Base-by-base conservation (phyloP, 805 yeast species). In the Suhomyces sp. region DNA sequence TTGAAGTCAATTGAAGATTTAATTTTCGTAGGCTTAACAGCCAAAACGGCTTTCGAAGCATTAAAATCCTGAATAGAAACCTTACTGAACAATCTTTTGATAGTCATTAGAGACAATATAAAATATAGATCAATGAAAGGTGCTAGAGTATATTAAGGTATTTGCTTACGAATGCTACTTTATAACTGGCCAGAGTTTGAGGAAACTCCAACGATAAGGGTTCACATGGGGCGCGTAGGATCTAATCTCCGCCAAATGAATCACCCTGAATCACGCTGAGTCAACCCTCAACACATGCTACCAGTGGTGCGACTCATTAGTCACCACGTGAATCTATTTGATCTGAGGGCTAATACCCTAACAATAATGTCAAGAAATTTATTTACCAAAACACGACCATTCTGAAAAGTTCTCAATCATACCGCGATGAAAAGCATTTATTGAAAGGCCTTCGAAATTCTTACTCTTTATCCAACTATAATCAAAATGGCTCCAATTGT, bases 401-500 rank as follows among this genome's bases (percentile, higher is more conserved):
- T 37, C 19, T 37, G 41, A 37, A 37, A 37, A 37, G 41, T 37
- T 37, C 41, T 17, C 41, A 37, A 9, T 15, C 21, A 21, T 17
- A 37, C 41, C 41, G 5, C 21, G 21, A 22, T 22, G 44, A 41
- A 41, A 41, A 22, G 17, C 21, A 41, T 41, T 41, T 41, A 41
- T 41, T 19, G 22, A 19, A 13, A 9, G 12, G 5, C 8, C 12
- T 17, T 37, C 6, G 22, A 19, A 37, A 1, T 10, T n/a, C 33
- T 46, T 22, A 20, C 44, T 39, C 48, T 46, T 47, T 46, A 48
- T 22, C 47, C 35, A 44, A 49, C 48, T 35, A 24, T 39, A 58
- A 59, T 61, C 63, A 76, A 66, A 81, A 87, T 88, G 96, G 96
- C 96, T 85, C 96, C 96, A 86, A 86, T 85, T 78, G 94, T 87